Conservation (phyloP, 352 stramenopile genomes). For the Elongisporangium undulatum region DNA sequence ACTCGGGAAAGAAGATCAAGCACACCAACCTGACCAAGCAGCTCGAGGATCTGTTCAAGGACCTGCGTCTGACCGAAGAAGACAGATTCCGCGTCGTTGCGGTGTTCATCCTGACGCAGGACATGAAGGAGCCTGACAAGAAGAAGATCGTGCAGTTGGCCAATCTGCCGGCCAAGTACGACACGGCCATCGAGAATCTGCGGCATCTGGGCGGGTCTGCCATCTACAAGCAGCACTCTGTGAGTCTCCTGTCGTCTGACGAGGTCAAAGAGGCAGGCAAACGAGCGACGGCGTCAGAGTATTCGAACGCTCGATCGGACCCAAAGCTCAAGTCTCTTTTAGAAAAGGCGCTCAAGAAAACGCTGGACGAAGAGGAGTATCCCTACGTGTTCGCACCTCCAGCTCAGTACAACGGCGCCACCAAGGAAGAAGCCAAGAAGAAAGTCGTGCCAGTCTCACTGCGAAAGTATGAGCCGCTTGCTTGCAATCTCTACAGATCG, state of each 20-base stretch:
- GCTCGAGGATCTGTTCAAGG: slow-evolving; percentile 85
- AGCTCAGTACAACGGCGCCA: slow-evolving; percentile 20
- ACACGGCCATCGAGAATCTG: slow-evolving; percentile 66
- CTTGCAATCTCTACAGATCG: background rate
- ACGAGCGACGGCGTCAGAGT: slow-evolving; percentile 58
- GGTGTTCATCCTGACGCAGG: slow-evolving; percentile 93
- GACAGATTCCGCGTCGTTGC: slow-evolving; percentile 90
- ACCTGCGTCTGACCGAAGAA: slow-evolving; percentile 67
- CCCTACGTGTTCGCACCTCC: slow-evolving; percentile 82
- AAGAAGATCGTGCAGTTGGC: slow-evolving; percentile 84
- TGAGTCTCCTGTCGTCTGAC: slow-evolving; percentile 42
- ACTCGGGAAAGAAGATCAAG: slow-evolving; percentile 91
- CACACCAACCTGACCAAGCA: slow-evolving; percentile 76
- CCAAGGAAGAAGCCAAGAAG: slow-evolving; percentile 37
- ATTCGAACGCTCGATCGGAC: slow-evolving; percentile 77
- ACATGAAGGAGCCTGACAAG: slow-evolving; percentile 86
- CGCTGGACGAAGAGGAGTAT: slow-evolving; percentile 63
- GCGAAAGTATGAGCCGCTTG: slow-evolving; percentile 47
- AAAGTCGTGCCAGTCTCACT: slow-evolving; percentile 60
- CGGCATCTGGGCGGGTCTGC: slow-evolving; percentile 35
- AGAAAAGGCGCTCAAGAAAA: slow-evolving; percentile 54
- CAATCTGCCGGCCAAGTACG: slow-evolving; percentile 66
- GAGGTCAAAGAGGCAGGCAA: slow-evolving; percentile 66
- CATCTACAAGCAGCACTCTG: slow-evolving; percentile 69
- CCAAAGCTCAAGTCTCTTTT: slow-evolving; percentile 66